Conservation (phyloP, 78 protist species). For the Dictyostelium firmibasis region DNA sequence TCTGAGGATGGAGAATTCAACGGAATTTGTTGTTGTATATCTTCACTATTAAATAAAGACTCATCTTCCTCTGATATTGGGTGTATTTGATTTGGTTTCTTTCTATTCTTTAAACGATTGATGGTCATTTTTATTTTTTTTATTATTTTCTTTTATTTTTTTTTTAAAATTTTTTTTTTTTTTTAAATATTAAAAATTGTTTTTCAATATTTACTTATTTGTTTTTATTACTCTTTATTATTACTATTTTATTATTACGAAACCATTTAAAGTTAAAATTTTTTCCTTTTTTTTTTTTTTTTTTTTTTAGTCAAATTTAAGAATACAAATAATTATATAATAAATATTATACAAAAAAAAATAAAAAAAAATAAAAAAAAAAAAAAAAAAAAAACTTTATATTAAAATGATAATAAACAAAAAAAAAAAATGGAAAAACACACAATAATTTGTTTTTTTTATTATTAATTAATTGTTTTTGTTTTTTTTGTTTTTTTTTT, state of each 20-base stretch:
- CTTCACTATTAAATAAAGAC: background rate
- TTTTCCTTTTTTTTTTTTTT: background rate
- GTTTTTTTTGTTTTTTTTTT: no score
- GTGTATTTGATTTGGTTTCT: background rate
- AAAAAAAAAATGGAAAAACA: background rate
- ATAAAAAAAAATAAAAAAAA: no score
- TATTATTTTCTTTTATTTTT: background rate
- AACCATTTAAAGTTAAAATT: background rate
- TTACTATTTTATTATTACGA: background rate
- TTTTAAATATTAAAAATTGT: background rate
- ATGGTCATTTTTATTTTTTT: background rate
- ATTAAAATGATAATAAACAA: background rate
- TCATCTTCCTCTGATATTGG: background rate
- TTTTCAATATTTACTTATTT: background rate
- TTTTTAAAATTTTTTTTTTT: background rate
- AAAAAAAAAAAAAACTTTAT: background rate
- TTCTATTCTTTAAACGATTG: background rate
- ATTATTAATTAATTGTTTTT: background rate
- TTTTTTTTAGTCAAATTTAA: background rate
- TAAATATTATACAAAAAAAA: no score
- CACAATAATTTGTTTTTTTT: no score
- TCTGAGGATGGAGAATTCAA: background rate
- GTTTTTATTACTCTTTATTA: background rate
- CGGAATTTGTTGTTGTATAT: background rate
- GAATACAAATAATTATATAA: no score